Base-by-base conservation (phyloP, 306 rosid genomes). In the Medicago arabica region DNA sequence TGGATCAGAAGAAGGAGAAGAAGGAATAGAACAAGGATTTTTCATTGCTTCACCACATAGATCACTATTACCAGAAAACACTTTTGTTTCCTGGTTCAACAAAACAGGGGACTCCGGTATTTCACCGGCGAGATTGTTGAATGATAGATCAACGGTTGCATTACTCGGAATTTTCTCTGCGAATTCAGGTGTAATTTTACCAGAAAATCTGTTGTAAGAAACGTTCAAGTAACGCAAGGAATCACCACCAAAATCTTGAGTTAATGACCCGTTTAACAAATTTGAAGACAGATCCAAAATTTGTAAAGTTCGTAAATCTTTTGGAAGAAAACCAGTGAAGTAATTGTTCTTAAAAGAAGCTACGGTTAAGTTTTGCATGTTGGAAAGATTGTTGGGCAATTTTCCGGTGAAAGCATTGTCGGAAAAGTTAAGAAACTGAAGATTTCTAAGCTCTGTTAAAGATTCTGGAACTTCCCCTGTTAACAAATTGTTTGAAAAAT, bases 271-370 rank as follows among this genome's bases (percentile, higher is more conserved):
- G 51, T 89, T 90, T 15, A 96, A 25, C 74, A 90, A 81, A 81
- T 96, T 96, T 1, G 88, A 88, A 23, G 99, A 92, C 31, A 96
- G 87, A 90, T 96, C 99, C 64, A 96, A 69, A 72, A 81, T 77
- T 67, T 83, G 81, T 25, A 91, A 71, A 8, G 59, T 18, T 6
- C 55, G 57, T 3, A 90, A 80, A 16, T 85, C 85, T 10, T 77
- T 57, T 0, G 96, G 93, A 19, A 96, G 82, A 36, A 12, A 57
- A 7, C 98, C 93, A 0, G 86, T 84, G 5, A 96, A 49, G 83
- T 92, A 90, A 40, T 96, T 96, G 72, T 68, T 88, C 81, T 78
- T 90, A 54, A 90, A n/a, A 6, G 88, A 86, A 51, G 82, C 72
- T 0, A 53, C 51, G 0, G 83, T 88, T 36, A 96, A 81, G 71